Percentiles rank a stretch among this genome's conserved stretches.
Evolutionary conservation across 202 grass and related monocot genomes (phyloP).

Genomic region (Alloteropsis angusta): DNA sequence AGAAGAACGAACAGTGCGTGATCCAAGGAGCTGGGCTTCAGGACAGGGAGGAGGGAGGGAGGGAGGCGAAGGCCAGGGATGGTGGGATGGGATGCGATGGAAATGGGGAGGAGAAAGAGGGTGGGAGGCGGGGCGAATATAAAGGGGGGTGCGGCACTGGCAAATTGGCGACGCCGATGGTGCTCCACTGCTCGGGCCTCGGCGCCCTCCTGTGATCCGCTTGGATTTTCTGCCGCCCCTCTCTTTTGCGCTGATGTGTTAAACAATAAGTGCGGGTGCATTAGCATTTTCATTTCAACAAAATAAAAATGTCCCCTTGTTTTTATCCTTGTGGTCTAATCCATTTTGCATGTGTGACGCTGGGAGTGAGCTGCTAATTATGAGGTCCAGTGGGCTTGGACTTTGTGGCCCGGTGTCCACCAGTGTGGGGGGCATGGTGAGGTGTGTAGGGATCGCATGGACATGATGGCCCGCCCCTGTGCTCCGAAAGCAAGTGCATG

Average conservation of each 20-base stretch:
- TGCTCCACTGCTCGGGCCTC: slow-evolving; percentile 13
- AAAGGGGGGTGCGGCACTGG: slow-evolving; percentile 31
- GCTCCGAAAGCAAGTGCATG: neutral
- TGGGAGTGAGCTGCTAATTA: slow-evolving; percentile 31
- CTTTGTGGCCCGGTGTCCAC: slow-evolving; percentile 11
- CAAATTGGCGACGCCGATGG: slow-evolving; percentile 26
- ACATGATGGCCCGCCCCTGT: neutral
- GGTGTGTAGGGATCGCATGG: neutral
- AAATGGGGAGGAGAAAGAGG: neutral
- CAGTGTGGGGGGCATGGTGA: neutral
- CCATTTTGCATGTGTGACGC: slow-evolving; percentile 37
- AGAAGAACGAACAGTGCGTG: neutral
- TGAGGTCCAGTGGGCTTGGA: slow-evolving; percentile 46
- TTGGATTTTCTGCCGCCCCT: slow-evolving; percentile 20
- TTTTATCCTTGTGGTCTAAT: neutral
- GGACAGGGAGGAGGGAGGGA: neutral
- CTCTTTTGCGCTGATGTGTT: neutral
- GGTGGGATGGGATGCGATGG: slow-evolving; percentile 2
- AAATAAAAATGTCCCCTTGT: too few relatives aligned
- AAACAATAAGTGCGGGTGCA: neutral
- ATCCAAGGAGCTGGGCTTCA: neutral
- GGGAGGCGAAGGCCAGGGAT: neutral
- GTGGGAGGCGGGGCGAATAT: slow-evolving; percentile 44
- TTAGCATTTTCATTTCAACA: neutral
- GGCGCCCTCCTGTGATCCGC: slow-evolving; percentile 28